Evolutionary conservation across 2,329 filamentous ascomycete genomes (phyloP).

Genomic region (Rutstroemia sydowiana): DNA sequence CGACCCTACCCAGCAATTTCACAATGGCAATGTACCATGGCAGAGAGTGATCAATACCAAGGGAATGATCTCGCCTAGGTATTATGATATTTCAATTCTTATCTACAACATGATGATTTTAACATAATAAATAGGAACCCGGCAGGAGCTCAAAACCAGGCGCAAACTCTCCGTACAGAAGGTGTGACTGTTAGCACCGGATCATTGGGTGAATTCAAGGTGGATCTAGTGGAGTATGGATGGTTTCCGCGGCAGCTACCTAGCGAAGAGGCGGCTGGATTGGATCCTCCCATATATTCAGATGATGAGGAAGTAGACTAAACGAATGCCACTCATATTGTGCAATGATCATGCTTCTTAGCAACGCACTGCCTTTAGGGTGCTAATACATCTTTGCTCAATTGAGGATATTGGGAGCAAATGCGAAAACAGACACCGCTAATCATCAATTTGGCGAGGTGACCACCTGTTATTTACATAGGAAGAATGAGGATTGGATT

Average conservation of each 20-base stretch:
- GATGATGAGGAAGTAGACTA: constrained; percentile 17
- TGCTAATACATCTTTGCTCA: too few species aligned
- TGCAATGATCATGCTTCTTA: too few species aligned
- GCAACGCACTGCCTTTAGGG: too few species aligned
- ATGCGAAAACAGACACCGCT: too few species aligned
- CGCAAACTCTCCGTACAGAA: constrained; percentile 29
- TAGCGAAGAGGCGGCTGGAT: constrained; percentile 22
- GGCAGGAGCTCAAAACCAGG: constrained; percentile 31
- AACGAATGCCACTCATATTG: too few species aligned
- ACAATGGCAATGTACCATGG: constrained; percentile 81
- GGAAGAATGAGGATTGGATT: too few species aligned
- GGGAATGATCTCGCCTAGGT: constrained; percentile 81
- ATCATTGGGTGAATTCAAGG: constrained; percentile 27
- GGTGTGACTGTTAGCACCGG: constrained; percentile 30
- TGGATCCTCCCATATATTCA: constrained; percentile 16
- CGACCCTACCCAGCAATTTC: constrained; percentile 59
- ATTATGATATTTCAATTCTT: constrained; percentile 6
- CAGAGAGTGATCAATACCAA: constrained; percentile 87
- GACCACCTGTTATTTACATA: too few species aligned
- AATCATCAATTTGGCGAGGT: too few species aligned
- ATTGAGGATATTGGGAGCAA: too few species aligned
- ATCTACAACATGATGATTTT: neutral
- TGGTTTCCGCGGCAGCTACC: constrained; percentile 36
- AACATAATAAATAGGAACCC: constrained; percentile 17
- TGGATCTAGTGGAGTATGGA: constrained; percentile 31